phyloP scores from a whole-genome alignment of 202 grass and related monocot species.

The Schoenoplectus triqueter region DNA sequence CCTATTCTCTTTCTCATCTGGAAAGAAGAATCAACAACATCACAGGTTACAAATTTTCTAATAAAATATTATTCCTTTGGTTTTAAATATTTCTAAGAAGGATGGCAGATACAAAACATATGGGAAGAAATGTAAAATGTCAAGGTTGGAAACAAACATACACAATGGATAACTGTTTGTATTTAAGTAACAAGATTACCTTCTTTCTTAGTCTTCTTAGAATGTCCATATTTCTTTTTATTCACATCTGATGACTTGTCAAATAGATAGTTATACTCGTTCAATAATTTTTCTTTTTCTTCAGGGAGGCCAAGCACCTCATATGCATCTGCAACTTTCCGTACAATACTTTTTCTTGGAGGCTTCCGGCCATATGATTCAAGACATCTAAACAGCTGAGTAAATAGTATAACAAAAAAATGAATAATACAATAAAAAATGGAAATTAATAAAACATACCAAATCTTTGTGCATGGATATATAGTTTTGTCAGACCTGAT shows the following conservation, averaged over 20 bases:
- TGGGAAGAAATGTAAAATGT: not conserved
- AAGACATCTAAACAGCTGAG: slow-evolving; percentile 68
- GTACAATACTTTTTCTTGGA: slow-evolving; percentile 62
- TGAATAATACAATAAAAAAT: not conserved
- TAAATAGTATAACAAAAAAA: slow-evolving; percentile 36
- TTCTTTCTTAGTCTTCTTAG: slow-evolving; percentile 36
- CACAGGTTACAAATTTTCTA: not conserved
- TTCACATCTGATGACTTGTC: slow-evolving; percentile 46
- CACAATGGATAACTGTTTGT: not conserved
- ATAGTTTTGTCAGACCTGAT: not conserved
- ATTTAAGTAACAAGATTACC: slow-evolving; percentile 31
- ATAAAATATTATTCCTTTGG: not conserved
- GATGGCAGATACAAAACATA: slow-evolving; percentile 6
- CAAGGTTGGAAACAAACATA: not conserved
- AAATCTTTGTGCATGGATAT: not conserved
- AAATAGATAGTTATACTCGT: slow-evolving; percentile 70
- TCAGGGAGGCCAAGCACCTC: slow-evolving; percentile 73
- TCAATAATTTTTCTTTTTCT: slow-evolving; percentile 70
- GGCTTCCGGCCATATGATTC: slow-evolving; percentile 76
- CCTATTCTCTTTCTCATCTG: slow-evolving; percentile 37
- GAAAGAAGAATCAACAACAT: slow-evolving; percentile 38
- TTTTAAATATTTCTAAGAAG: not conserved
- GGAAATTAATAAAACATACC: not conserved
- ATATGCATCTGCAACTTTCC: slow-evolving; percentile 82
- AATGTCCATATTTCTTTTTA: slow-evolving; percentile 45